Evolutionary conservation across 352 stramenopile genomes (phyloP), one percentile per base, ranked within the genome.

Genomic region (Globisporangium alternatum): DNA sequence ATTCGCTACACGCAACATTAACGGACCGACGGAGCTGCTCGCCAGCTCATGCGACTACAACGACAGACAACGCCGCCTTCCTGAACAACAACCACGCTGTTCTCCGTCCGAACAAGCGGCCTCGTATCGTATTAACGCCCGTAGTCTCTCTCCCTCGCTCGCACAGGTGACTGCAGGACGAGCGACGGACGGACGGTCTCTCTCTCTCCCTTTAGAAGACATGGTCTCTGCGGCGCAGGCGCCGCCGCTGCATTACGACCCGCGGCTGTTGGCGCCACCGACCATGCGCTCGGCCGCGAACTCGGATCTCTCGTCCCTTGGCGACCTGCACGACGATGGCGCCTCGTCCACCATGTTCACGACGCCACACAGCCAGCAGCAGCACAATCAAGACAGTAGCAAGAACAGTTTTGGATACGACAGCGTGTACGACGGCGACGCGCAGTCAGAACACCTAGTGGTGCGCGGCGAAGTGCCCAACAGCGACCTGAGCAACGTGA

Each of bases 221-320:
- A 57, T 57, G 52, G 52, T 57, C 30, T 57, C 52, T 17, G 17
- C 44, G 25, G 41, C 41, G 19, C 25, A 22, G 55, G 37, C 21
- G 22, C 39, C 21, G 13, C 39, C 54, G 13, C 35, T 60, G 21
- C 39, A 21, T 3, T 44, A 43, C 39, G 55, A 51, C n/a, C 35
- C 12, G 39, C 55, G 55, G 35, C 52, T 57, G 52, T 9, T 44
- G 31, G 33, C 54, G 13, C 54, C 35, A 3, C 54, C 22, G 4
- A 6, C 15, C 22, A 60, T 66, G 60, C 60, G 60, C 37, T 37
- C 60, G 39, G 35, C 60, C 6, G 25, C 51, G 52, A 54, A 41
- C 10, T 67, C 61, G 15, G 54, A 67, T 43, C 30, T 67, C 30
- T 67, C 61, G 44, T 67, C 61, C 13, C 44, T 67, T 17, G 61